Evolutionary conservation across 176 grass and related monocot species (phyloP), one percentile per base, ranked within the genome.

Genomic region (Zizania latifolia): DNA sequence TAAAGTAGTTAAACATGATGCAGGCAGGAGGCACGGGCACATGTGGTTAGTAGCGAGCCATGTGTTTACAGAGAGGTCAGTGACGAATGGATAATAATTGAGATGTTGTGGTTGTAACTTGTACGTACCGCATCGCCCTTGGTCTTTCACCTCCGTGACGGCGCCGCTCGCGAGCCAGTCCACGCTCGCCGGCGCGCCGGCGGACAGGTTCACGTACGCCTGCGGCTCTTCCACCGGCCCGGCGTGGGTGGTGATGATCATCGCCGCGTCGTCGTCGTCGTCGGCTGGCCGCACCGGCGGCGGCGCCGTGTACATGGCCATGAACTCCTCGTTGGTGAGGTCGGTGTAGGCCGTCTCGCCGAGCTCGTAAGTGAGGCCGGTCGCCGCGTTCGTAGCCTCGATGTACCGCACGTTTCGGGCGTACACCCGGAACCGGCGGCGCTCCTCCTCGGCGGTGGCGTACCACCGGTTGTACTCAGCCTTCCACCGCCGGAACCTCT

Each of bases 281-380:
- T 19, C 70, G 0, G 0, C 17, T 8, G 48, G 0, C 21, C 0
- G 0, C 17, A 21, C 46, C 34, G 34, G 46, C 13, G 15, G 27
- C 19, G 58, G 15, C 11, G 44, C 27, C 4, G 84, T 86, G 78
- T 86, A 86, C 78, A 86, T 86, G 72, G 72, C 84, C 21, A 30
- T 37, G 84, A 86, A 86, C 84, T 86, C 84, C n/a, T 65, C 44
- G 84, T 69, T 86, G 72, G 84, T 82, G 65, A 86, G 84, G 65
- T 86, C 84, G 35, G 84, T 86, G 84, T 38, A 86, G 11, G 84
- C 72, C 4, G 84, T 82, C 78, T 86, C 84, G 45, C 84, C 84
- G 72, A 86, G 84, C 72, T 86, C 78, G 84, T 86, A 86, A 0
- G 84, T 71, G 57, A 86, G 84, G 9, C 84, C 84, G 7, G 71